Conservation (phyloP, 1,139 yeast genomes). For the Diutina siamensis region DNA sequence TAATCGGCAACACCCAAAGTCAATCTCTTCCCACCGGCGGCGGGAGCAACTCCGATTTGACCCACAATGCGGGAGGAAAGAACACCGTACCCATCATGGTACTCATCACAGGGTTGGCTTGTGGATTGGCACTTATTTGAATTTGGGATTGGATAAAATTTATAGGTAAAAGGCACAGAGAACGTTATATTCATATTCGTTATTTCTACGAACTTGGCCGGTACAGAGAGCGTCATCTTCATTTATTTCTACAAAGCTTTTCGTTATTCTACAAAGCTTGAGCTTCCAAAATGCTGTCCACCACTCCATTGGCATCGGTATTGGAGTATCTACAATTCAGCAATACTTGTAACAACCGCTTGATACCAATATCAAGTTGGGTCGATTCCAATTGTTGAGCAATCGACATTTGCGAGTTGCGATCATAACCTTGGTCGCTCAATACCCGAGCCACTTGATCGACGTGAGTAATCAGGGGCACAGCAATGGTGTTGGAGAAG, state of each 20-base stretch:
- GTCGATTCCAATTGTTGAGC: constrained; percentile 35
- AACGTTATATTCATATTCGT: no score
- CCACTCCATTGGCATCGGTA: constrained; percentile 53
- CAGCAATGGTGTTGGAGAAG: constrained; percentile 76
- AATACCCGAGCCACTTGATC: constrained; percentile 65
- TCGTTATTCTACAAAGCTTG: constrained; percentile 13
- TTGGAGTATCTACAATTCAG: constrained; percentile 68
- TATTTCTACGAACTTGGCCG: no score
- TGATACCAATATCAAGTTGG: constrained; percentile 65
- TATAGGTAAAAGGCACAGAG: no score
- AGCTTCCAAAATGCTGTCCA: constrained; percentile 33
- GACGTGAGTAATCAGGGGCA: constrained; percentile 58
- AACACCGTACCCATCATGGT: background rate
- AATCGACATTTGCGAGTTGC: constrained; percentile 39
- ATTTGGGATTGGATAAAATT: no score
- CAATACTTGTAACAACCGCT: constrained; percentile 70
- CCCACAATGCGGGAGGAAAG: background rate
- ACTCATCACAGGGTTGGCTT: background rate
- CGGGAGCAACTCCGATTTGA: background rate
- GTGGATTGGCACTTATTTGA: background rate
- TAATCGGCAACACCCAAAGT: background rate
- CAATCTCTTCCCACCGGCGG: background rate
- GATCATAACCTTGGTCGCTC: constrained; percentile 55
- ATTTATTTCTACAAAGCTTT: no score
- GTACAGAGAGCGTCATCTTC: no score